phyloP scores from a whole-genome alignment of 2,329 filamentous ascomycete genomes.

The Onygena corvina region DNA sequence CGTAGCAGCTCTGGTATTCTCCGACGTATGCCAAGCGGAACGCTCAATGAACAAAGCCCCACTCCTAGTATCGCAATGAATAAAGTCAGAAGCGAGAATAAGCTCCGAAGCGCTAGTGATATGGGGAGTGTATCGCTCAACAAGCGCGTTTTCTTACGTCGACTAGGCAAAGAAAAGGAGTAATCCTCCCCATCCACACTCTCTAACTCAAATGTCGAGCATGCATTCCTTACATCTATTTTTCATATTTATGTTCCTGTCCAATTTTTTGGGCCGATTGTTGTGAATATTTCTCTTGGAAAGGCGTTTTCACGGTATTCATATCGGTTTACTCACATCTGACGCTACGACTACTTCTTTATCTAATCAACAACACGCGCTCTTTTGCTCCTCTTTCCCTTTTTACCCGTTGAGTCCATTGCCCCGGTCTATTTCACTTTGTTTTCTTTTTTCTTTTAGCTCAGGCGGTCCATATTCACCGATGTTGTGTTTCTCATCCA shows the following conservation, averaged over 20 bases:
- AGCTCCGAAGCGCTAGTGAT: constrained; percentile 29
- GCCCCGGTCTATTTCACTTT: neutral
- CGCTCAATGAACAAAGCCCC: constrained; percentile 7
- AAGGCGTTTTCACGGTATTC: constrained; percentile 3
- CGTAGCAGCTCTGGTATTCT: constrained; percentile 9
- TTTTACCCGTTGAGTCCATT: neutral
- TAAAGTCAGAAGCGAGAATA: constrained; percentile 1
- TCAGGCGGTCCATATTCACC: neutral
- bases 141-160: constrained; percentile 29
- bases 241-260: constrained; percentile 1
- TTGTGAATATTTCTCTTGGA: constrained; percentile 1
- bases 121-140: constrained; percentile 26
- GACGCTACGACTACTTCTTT: neutral
- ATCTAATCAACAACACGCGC: neutral
- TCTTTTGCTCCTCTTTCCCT: neutral
- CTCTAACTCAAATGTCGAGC: neutral
- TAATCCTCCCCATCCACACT: neutral
- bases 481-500: neutral
- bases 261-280: neutral
- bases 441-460: neutral
- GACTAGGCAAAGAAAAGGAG: constrained; percentile 20
- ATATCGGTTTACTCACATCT: neutral
- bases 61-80: neutral
- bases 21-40: constrained; percentile 5
- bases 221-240: neutral